Base-by-base conservation (phyloP, 257 asterid species). In the Catharanthus roseus region DNA sequence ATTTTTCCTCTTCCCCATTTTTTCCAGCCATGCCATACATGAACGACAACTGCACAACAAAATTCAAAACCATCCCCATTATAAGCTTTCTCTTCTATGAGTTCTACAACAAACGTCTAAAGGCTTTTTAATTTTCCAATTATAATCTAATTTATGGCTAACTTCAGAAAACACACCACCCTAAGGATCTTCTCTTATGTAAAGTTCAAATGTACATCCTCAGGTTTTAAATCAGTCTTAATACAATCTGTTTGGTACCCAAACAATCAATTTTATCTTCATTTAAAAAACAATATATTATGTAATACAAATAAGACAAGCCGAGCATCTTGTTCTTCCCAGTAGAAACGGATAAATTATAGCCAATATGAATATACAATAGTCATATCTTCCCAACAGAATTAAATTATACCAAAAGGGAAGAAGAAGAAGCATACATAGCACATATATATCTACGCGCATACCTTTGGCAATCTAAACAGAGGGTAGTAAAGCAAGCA, bases 401-500 rank as follows among this genome's bases (percentile, higher is more conserved):
- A 57, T 28, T 16, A 38, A 38, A 38, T 38, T 38, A 38, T 28
- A 57, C 11, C 12, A 49, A 3, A 49, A 3, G 18, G 23, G 23
- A 49, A 18, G 5, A 18, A 49, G 24, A 49, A 49, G 53, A 49
- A 49, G 55, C 55, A 49, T 49, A 49, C 8, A 38, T 3, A 38
- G 42, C n/a, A n/a, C n/a, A n/a, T n/a, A n/a, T 18, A 49, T 19
- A 9, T 49, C 6, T 33, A n/a, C 0, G 29, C 15, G 12, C 42
- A 60, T 78, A 88, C 98, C 98, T 93, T 75, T 90, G 98, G 83
- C 89, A 86, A 78, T 93, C 98, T 58, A 89, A 74, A 77, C 92
- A 93, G 58, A 93, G 89, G 54, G 96, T 93, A 70, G 96, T 90
- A 77, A 90, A 93, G 85, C 97, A 93, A 82, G 97, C 98, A 70